Evolutionary conservation across 768 basidiomycete genomes (phyloP), one percentile per base, ranked within the genome.

Genomic region (Gymnopilus dilepis): DNA sequence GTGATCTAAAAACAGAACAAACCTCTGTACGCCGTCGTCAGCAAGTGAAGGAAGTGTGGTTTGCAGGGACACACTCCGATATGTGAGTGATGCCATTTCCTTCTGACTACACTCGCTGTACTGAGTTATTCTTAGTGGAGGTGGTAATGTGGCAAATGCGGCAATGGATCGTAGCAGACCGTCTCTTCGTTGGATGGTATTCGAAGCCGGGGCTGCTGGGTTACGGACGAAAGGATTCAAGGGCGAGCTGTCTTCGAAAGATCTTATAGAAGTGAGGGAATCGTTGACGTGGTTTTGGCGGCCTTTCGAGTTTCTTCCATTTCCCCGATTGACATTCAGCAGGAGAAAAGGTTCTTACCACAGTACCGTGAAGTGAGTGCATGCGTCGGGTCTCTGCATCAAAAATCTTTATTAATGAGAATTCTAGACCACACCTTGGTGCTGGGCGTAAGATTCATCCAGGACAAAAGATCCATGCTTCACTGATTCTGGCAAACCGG

Each of bases 31-130:
- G n/a, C n/a, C n/a, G n/a, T n/a, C 53, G 22, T 8, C 64, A 65
- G 17, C 67, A 71, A 2, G 62, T 69, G 15, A 71, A 74, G 34
- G 76, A 77, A 47, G 76, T 77, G 5, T 77, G 67, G 67, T 68
- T 68, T 60, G 63, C 67, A 8, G 67, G 67, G 15, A 68, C 67
- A 2, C 67, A 68, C 47, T 74, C 74, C 0, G 76, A 77, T 50
- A 61, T 61, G 60, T 61, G 12, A 28, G 54, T 50, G 4, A 17
- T 33, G 12, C 15, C 7, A 3, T 34, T 22, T 48, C 13, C 8
- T 12, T 38, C 5, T 22, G 3, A n/a, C n/a, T 13, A 15, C 21
- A 12, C 8, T 50, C 12, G 13, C 1, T 22, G 2, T 6, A 30
- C n/a, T 24, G 30, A 24, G 6, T 19, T 3, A 12, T 11, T 31